Base-by-base conservation (phyloP, 2,329 filamentous ascomycete species). In the Aspergillus brunneoviolaceus region DNA sequence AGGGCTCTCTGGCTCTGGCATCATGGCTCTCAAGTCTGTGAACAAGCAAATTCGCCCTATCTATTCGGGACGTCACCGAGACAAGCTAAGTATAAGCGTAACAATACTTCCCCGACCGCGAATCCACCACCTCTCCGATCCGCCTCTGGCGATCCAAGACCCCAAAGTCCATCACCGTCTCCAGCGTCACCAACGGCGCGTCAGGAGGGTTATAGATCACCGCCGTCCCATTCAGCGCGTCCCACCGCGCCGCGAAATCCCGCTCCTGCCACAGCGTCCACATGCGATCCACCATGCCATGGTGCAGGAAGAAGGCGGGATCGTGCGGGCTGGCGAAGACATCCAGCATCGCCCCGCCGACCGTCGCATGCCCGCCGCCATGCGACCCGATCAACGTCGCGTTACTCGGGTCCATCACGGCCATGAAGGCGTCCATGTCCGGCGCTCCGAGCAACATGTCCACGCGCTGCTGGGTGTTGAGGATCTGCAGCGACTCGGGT, bases 301-400 rank as follows among this genome's bases (percentile, higher is more conserved):
- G 62, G 35, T 64, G 62, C n/a, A 62, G 29, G 51, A 59, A 59
- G 23, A 64, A 64, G 2, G 54, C 27, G 11, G 62, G 62, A 19
- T 64, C 62, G 45, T 64, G 62, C 25, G 58, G 55, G 7, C 51
- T 55, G 16, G 60, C 27, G 57, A 55, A 64, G n/a, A 55, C 49
- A 55, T 64, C 62, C 19, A 14, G n/a, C 60, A 64, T 60, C 4
- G 55, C 57, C 3, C 48, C 49, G 1, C 62, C 62, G 2, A 62
- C 29, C 9, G 55, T n/a, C 4, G 48, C 16, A 50, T 64, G 62
- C 1, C 58, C 62, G 7, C 31, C 60, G 1, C 49, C 55, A 35
- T 64, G 62, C 0, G 62, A 33, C 4, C 62, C 62, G 16, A 56
- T 27, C 2, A 29, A 19, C 3, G 49, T 31, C 10, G 25, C 14